phyloP scores from a whole-genome alignment of 2,329 filamentous ascomycete genomes.

The Aspergillus sp. region DNA sequence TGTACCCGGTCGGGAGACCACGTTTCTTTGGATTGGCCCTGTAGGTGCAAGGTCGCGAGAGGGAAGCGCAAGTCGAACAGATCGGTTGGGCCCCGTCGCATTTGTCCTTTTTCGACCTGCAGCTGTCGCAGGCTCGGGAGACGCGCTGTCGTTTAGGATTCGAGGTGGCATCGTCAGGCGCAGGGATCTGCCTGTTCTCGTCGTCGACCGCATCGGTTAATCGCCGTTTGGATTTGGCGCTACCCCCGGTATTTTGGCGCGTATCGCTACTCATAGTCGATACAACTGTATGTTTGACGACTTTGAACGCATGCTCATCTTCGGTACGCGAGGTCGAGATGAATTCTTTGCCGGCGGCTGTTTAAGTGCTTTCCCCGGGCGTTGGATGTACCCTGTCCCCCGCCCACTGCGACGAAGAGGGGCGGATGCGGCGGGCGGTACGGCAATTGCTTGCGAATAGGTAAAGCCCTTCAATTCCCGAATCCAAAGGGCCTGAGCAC shows the following conservation, averaged over 20 bases:
- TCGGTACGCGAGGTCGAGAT: conserved; percentile 21
- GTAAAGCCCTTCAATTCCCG: background rate
- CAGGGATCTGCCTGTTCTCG: conserved; percentile 25
- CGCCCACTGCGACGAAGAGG: conserved; percentile 4
- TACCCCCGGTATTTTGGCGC: conserved; percentile 30
- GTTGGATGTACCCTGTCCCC: background rate
- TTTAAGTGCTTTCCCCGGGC: conserved; percentile 5
- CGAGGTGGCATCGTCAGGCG: conserved; percentile 27
- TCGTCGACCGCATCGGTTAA: conserved; percentile 29
- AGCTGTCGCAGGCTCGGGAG: conserved; percentile 69
- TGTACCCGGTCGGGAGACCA: conserved; percentile 77
- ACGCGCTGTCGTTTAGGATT: conserved; percentile 62
- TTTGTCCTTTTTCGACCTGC: conserved; percentile 66
- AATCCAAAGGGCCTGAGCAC: background rate
- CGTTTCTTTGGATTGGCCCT: conserved; percentile 72
- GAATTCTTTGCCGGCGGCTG: conserved; percentile 32
- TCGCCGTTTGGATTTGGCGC: conserved; percentile 32
- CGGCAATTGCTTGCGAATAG: background rate
- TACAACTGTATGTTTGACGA: conserved; percentile 25
- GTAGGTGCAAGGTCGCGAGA: conserved; percentile 68
- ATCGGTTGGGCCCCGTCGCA: conserved; percentile 68
- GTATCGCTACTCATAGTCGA: conserved; percentile 34
- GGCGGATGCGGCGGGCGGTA: background rate
- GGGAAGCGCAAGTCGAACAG: conserved; percentile 65
- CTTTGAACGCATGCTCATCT: conserved; percentile 30